phyloP scores from a whole-genome alignment of 495 filamentous ascomycete species.

The Annulohypoxylon nitens region DNA sequence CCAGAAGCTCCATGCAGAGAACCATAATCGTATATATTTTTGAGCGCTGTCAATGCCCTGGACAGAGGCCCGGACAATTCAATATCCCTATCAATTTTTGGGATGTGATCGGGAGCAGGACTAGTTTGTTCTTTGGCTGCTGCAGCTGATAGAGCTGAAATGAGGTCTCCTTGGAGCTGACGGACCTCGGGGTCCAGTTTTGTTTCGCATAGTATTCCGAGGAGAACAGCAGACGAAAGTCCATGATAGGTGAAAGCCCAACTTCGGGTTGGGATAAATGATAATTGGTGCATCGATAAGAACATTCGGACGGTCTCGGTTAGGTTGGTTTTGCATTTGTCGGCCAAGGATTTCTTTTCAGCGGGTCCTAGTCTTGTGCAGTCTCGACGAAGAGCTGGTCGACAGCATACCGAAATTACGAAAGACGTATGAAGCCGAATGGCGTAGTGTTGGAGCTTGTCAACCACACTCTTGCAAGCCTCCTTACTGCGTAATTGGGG shows the following conservation, averaged over 20 bases:
- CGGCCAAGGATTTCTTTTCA: slow-evolving; percentile 63
- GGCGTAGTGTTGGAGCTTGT: slow-evolving; percentile 67
- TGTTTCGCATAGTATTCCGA: slow-evolving; percentile 74
- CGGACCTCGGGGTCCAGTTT: slow-evolving; percentile 68
- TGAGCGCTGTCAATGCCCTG: slow-evolving; percentile 65
- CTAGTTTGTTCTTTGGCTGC: slow-evolving; percentile 65
- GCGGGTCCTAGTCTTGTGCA: slow-evolving; percentile 52
- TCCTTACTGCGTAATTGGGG: slow-evolving; percentile 63
- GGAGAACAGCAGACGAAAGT: slow-evolving; percentile 72
- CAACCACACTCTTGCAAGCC: slow-evolving; percentile 65
- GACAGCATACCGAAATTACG: slow-evolving; percentile 67
- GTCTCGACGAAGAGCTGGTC: slow-evolving; percentile 64
- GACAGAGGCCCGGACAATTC: slow-evolving; percentile 68
- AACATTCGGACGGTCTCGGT: slow-evolving; percentile 77
- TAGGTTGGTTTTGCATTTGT: slow-evolving; percentile 71
- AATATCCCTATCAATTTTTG: slow-evolving; percentile 64
- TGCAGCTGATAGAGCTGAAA: slow-evolving; percentile 67
- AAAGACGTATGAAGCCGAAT: slow-evolving; percentile 68
- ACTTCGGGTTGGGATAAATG: slow-evolving; percentile 72
- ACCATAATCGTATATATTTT: slow-evolving; percentile 70
- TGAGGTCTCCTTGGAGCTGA: slow-evolving; percentile 67
- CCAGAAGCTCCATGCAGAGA: slow-evolving; percentile 55
- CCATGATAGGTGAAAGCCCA: slow-evolving; percentile 77
- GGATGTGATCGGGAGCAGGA: slow-evolving; percentile 59
- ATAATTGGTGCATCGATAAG: slow-evolving; percentile 74